Evolutionary conservation across 345 rosid species (phyloP).

Genomic region (Gossypium turneri): DNA sequence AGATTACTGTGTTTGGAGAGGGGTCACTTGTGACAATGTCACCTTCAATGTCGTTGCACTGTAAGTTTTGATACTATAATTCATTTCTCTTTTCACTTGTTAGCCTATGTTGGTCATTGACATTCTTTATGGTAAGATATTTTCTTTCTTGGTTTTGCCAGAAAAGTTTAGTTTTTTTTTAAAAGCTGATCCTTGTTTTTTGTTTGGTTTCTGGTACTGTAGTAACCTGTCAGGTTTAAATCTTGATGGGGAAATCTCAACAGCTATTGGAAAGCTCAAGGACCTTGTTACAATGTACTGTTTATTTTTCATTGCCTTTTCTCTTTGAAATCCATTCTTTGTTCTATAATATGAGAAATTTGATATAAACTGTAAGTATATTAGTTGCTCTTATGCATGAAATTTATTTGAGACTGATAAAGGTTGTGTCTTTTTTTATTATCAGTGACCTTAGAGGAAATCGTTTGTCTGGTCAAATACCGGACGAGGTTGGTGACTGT

Average conservation of each 20-base stretch:
- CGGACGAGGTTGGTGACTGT: constrained; percentile 96
- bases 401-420: background rate
- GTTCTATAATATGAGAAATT: background rate
- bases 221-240: constrained; percentile 88
- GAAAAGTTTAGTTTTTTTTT: constrained; percentile 2
- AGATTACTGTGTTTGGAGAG: constrained; percentile 90
- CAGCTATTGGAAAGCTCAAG: constrained; percentile 81
- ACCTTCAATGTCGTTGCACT: constrained; percentile 81
- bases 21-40: constrained; percentile 75
- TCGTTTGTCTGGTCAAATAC: constrained; percentile 84
- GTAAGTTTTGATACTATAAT: constrained; percentile 37
- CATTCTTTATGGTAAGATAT: constrained; percentile 4
- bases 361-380: too few species aligned
- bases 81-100: background rate
- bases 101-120: background rate
- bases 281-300: constrained; percentile 59
- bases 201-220: constrained; percentile 25
- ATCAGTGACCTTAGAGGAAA: constrained; percentile 74
- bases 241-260: constrained; percentile 91
- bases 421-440: constrained; percentile 7
- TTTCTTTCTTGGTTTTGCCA: constrained; percentile 10
- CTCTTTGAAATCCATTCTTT: background rate
- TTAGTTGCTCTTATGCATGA: background rate
- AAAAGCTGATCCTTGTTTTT: background rate
- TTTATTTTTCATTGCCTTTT: constrained; percentile 9